Conservation (phyloP, 2,329 filamentous ascomycete species). For the Ambrosiella cleistominuta region DNA sequence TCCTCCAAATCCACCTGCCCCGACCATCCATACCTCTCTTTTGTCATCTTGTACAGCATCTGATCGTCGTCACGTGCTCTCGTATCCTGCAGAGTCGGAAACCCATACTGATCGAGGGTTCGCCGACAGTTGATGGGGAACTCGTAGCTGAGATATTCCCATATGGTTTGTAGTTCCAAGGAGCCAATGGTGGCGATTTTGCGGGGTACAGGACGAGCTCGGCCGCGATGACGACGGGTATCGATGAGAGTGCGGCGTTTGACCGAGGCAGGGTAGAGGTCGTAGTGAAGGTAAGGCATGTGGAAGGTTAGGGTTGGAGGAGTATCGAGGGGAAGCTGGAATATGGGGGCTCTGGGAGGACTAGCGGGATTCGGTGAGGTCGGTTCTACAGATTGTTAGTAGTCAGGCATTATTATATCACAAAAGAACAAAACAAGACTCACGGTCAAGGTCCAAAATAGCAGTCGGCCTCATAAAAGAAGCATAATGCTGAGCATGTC, state of each 20-base stretch:
- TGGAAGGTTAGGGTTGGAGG: conserved; percentile 29
- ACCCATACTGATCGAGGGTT: conserved; percentile 46
- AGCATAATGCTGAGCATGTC: conserved; percentile 32
- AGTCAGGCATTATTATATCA: not conserved
- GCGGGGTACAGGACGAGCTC: conserved; percentile 36
- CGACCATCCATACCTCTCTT: conserved; percentile 21
- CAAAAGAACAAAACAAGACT: not conserved
- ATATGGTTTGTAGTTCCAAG: conserved; percentile 41
- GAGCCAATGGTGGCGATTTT: conserved; percentile 36
- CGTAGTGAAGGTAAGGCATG: conserved; percentile 45
- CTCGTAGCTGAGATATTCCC: conserved; percentile 43
- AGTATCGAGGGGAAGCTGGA: not conserved
- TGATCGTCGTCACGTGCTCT: conserved; percentile 45
- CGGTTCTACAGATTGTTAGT: not conserved
- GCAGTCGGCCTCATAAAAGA: conserved; percentile 29
- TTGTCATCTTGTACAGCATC: conserved; percentile 49
- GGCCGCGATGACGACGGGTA: conserved; percentile 33
- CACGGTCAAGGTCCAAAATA: not conserved
- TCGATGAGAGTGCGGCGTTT: conserved; percentile 37
- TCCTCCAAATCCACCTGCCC: conserved; percentile 1
- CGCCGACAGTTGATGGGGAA: conserved; percentile 43
- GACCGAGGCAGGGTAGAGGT: conserved; percentile 41
- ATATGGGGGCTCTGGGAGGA: not conserved
- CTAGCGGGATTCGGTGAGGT: not conserved
- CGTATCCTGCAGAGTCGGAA: conserved; percentile 43